Conservation (phyloP, 805 yeast genomes). For the Pichia exigua region DNA sequence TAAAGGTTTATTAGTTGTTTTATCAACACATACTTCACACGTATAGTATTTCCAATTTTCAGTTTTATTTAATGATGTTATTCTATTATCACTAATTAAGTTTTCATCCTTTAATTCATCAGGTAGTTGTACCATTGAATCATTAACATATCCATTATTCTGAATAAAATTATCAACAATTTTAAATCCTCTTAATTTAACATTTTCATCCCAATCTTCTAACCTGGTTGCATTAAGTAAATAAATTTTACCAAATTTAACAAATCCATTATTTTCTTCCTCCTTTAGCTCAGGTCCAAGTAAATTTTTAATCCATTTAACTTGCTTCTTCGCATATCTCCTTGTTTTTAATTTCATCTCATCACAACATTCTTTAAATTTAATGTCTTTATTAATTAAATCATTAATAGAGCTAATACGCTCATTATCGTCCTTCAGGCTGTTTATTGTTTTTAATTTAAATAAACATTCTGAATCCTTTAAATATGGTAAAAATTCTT, state of each 20-base stretch:
- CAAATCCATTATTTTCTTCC: constrained; percentile 37
- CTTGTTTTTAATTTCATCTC: constrained; percentile 80
- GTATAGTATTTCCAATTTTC: constrained; percentile 54
- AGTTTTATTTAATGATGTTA: constrained; percentile 11
- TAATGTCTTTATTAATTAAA: constrained; percentile 10
- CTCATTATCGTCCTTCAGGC: neutral
- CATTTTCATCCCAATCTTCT: constrained; percentile 48
- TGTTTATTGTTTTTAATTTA: neutral
- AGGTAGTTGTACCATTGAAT: constrained; percentile 14
- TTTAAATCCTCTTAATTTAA: constrained; percentile 43
- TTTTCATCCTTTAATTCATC: constrained; percentile 10
- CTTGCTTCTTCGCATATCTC: constrained; percentile 80
- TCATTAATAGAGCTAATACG: neutral
- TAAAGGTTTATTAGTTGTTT: constrained; percentile 40
- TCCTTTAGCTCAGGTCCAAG: constrained; percentile 51
- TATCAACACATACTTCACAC: constrained; percentile 61
- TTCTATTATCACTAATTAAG: constrained; percentile 4
- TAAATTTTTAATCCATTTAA: constrained; percentile 80
- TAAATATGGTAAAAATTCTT: constrained; percentile 67
- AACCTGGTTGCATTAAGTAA: constrained; percentile 75
- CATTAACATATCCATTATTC: constrained; percentile 3
- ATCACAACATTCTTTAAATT: constrained; percentile 43
- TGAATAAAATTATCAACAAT: constrained; percentile 34
- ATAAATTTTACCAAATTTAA: constrained; percentile 58
- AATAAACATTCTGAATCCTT: constrained; percentile 15